phyloP scores from a whole-genome alignment of 2,329 filamentous ascomycete species.

The Dactylellina cionopaga region DNA sequence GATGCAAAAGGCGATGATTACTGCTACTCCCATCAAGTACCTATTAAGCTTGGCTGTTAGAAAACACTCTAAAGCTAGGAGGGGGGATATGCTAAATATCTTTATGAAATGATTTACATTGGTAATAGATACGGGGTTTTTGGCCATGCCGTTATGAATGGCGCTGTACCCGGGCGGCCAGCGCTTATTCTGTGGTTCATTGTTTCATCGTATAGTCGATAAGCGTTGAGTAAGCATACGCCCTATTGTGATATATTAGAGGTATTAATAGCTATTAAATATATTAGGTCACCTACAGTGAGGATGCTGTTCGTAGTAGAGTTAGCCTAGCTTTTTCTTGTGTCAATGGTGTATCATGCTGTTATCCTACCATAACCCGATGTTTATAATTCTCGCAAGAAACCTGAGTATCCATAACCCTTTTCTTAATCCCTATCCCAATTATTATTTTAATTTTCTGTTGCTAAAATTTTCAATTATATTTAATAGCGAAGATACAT shows the following conservation, averaged over 20 bases:
- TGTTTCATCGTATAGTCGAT: conserved; percentile 22
- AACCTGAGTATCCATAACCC: conserved; percentile 22
- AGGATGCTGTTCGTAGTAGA: conserved; percentile 5
- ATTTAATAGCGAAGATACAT: background rate
- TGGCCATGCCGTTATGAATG: conserved; percentile 50
- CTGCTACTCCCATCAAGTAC: conserved; percentile 20
- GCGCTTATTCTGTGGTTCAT: conserved; percentile 34
- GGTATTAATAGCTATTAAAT: background rate
- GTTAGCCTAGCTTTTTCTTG: background rate
- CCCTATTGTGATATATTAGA: background rate
- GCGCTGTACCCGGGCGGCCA: conserved; percentile 32
- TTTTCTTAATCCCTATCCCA: conserved; percentile 27
- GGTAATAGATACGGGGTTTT: conserved; percentile 24
- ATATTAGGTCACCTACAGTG: conserved; percentile 13
- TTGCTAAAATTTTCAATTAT: background rate
- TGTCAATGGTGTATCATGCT: background rate
- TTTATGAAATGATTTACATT: conserved; percentile 9
- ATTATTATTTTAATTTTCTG: background rate
- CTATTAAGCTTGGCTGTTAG: no score
- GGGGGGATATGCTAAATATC: no score
- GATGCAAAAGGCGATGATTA: conserved; percentile 2
- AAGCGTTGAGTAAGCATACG: conserved; percentile 26
- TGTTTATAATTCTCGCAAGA: conserved; percentile 14
- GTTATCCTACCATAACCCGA: conserved; percentile 23
- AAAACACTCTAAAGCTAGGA: no score